Conservation (phyloP, 192 early-diverging fungal species). For the Hyaloraphidium curvatum region DNA sequence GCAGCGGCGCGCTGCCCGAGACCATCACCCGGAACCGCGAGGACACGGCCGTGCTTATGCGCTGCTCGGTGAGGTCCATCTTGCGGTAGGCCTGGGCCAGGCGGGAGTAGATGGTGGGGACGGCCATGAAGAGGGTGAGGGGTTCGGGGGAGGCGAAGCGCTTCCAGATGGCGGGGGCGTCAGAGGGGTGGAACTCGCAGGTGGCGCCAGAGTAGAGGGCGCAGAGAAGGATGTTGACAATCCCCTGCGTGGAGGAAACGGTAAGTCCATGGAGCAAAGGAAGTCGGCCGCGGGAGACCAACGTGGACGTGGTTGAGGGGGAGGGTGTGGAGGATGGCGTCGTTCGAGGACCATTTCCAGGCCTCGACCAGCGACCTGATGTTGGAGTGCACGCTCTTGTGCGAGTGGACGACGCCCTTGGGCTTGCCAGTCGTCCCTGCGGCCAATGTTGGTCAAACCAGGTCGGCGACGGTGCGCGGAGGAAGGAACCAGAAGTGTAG, state of each 20-base stretch:
- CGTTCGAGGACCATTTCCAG: conserved; percentile 46
- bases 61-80: conserved; percentile 19
- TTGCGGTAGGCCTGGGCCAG: conserved; percentile 33
- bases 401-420: conserved; percentile 71
- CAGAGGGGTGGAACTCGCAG: conserved; percentile 54
- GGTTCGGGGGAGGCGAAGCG: conserved; percentile 31
- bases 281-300: too few relatives aligned
- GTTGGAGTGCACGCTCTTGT: conserved; percentile 41
- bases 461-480: neutral
- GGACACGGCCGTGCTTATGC: conserved; percentile 23
- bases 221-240: conserved; percentile 44
- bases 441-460: neutral
- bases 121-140: conserved; percentile 68
- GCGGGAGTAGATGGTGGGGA: conserved; percentile 68
- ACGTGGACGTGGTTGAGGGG: conserved; percentile 76
- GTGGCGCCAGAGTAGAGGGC: conserved; percentile 51
- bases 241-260: neutral
- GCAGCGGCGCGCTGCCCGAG: conserved; percentile 57
- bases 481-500: conserved; percentile 21
- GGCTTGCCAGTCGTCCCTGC: conserved; percentile 34
- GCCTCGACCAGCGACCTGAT: conserved; percentile 37
- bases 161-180: conserved; percentile 40
- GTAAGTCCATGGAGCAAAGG: neutral
- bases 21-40: conserved; percentile 55
- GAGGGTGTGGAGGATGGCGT: conserved; percentile 56